Evolutionary conservation across 2,329 filamentous ascomycete species (phyloP).

Genomic region (Teratosphaeria nubilosa): DNA sequence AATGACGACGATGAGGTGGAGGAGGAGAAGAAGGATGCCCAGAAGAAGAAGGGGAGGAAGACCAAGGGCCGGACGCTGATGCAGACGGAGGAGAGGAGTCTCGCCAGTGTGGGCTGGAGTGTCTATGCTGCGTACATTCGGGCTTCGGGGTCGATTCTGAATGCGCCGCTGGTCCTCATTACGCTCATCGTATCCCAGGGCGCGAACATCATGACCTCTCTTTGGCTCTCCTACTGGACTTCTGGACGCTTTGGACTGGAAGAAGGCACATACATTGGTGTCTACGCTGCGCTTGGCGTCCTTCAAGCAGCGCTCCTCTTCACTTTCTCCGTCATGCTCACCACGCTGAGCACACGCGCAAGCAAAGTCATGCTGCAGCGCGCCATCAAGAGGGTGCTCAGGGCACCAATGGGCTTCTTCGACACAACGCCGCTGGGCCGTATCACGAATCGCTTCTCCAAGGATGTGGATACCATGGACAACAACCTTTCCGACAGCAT

Average conservation of each 20-base stretch:
- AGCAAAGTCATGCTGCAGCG: conserved; percentile 72
- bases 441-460: conserved; percentile 92
- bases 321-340: conserved; percentile 65
- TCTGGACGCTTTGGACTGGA: conserved; percentile 61
- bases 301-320: conserved; percentile 68
- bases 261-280: conserved; percentile 52
- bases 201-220: conserved; percentile 73
- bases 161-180: conserved; percentile 53
- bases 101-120: conserved; percentile 66
- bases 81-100: conserved; percentile 63
- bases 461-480: conserved; percentile 95
- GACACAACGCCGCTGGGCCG: conserved; percentile 91
- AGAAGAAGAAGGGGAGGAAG: conserved; percentile 42
- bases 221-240: conserved; percentile 95
- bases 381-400: conserved; percentile 65
- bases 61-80: conserved; percentile 51
- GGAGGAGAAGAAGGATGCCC: conserved; percentile 49
- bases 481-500: conserved; percentile 71
- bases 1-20: conserved; percentile 42
- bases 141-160: conserved; percentile 61
- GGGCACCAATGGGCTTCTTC: conserved; percentile 78
- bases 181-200: conserved; percentile 66
- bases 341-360: conserved; percentile 68
- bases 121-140: conserved; percentile 70
- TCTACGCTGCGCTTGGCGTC: conserved; percentile 61